A percentile compares a stretch with the other conserved stretches of the same genome.
These are phyloP conservation scores for Claviceps africana DNA, from an alignment of 2,329 filamentous ascomycete species.

Conservation along the genomic window DNA sequence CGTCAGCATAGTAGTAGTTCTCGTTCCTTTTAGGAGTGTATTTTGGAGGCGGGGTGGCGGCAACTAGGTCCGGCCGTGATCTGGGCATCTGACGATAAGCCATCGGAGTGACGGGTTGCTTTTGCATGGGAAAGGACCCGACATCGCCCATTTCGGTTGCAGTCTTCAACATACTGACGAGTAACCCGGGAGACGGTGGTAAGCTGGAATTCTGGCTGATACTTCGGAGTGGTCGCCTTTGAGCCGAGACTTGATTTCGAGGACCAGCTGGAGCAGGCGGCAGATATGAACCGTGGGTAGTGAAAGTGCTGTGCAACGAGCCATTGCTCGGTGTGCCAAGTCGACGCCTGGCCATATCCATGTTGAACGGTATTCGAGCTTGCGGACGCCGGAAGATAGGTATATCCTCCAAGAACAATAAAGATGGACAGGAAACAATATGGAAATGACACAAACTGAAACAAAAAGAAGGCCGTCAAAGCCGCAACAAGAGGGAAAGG, in stretches of 20 bases:
- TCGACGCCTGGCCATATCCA: constrained; percentile 16
- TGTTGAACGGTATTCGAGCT: constrained; percentile 7
- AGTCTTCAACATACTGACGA: constrained; percentile 53
- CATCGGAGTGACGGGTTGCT: constrained; percentile 16
- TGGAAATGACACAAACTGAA: constrained; percentile 3
- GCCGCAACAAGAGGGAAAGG: constrained; percentile 5
- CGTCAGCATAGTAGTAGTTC: constrained; percentile 22
- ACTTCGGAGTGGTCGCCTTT: constrained; percentile 27
- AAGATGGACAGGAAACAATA: constrained; percentile 4
- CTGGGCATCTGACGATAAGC: constrained; percentile 15
- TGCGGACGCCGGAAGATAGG: neutral
- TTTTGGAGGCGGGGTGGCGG: constrained; percentile 15
- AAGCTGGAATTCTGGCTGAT: constrained; percentile 29
- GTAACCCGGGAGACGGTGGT: constrained; percentile 35
- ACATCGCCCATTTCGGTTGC: constrained; percentile 54
- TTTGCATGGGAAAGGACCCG: constrained; percentile 41
- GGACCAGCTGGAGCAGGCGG: constrained; percentile 7
- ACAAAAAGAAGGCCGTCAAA: constrained; percentile 6
- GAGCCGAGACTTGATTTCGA: constrained; percentile 11
- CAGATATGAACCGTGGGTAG: constrained; percentile 12
- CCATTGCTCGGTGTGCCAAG: constrained; percentile 26
- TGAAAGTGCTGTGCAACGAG: constrained; percentile 22
- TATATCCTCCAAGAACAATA: constrained; percentile 1
- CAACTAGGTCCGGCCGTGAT: constrained; percentile 16
- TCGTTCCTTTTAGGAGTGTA: constrained; percentile 17